Conservation (phyloP, 495 filamentous ascomycete genomes). For the Symbiotaphrina buchneri region DNA sequence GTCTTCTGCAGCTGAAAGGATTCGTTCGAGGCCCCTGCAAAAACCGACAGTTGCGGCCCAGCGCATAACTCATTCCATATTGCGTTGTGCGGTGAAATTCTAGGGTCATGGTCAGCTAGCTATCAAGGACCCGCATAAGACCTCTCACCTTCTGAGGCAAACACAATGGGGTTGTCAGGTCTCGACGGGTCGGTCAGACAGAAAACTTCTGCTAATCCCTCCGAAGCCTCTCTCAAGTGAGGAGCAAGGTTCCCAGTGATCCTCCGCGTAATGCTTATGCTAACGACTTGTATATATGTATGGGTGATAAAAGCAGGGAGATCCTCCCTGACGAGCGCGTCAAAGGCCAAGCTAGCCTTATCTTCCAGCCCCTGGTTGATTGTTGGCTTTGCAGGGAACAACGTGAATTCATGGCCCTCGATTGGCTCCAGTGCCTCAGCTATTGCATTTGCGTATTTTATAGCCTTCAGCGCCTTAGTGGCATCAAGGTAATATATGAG, state of each 20-base stretch:
- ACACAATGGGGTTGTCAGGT: conserved; percentile 55
- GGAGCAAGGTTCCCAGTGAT: conserved; percentile 31
- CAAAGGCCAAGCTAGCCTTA: conserved; percentile 32
- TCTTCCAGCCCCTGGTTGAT: conserved; percentile 30
- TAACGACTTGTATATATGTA: conserved; percentile 31
- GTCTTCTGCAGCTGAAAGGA: conserved; percentile 22
- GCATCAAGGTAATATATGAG: conserved; percentile 43
- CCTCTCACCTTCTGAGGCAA: conserved; percentile 46
- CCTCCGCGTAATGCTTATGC: conserved; percentile 27
- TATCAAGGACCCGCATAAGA: background rate
- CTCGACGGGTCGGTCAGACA: conserved; percentile 55
- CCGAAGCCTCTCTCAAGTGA: conserved; percentile 31
- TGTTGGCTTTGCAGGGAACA: conserved; percentile 18
- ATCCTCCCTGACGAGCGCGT: conserved; percentile 36
- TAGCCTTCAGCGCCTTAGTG: conserved; percentile 44
- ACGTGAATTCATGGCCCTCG: conserved; percentile 19
- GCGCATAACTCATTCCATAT: conserved; percentile 31
- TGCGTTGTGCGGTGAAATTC: conserved; percentile 40
- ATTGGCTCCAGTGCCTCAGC: conserved; percentile 26
- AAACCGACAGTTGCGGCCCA: conserved; percentile 40
- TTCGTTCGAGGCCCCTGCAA: conserved; percentile 37
- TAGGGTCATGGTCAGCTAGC: conserved; percentile 5
- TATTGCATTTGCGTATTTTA: conserved; percentile 45
- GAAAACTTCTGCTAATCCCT: conserved; percentile 55
- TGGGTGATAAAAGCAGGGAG: conserved; percentile 50